Base-by-base conservation (phyloP, 2,329 filamentous ascomycete species). In the Neonectria coccinea region DNA sequence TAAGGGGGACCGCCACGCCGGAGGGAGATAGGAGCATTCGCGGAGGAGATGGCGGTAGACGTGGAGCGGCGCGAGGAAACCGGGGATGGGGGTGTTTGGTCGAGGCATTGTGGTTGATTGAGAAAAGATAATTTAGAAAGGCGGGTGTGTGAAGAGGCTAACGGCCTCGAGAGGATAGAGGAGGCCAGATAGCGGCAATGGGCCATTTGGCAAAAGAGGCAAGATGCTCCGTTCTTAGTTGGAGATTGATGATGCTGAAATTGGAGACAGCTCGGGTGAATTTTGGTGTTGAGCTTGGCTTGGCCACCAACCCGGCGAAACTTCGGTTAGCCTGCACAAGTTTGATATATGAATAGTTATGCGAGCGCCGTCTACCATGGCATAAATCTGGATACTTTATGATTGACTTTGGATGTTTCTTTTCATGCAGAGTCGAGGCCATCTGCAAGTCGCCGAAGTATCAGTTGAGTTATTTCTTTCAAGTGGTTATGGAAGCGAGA, bases 11-110 rank as follows among this genome's bases (percentile, higher is more conserved):
- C 82, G 83, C 63, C 85, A 85, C 42, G 83, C 76, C 2, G 80
- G 80, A 1, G 87, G 87, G 2, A 90, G 83, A 72, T 91, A 91
- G 29, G 85, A 84, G 42, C 82, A 79, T 78, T 89, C 87, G 64
- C 88, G 86, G 39, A 90, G 84, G 22, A 90, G 78, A 62, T 86
- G 82, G 60, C 88, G 84, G 75, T 88, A 90, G 51, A 88, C 76
- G 69, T 77, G 72, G n/a, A 74, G 63, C 39, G 75, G 70, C 10
- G 70, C 62, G 16, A 77, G 72, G 41, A 64, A 65, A 7, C 58
- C 14, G 36, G 76, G 73, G 3, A 77, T 66, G 6, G 67, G 60
- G 29, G 69, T 64, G 27, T 70, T 58, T 9, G 77, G 76, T 12
- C 63, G 65, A 58, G 77, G 76, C 77, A 79, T 79, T 45, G 48